Percentiles rank a stretch among this genome's conserved stretches.
Evolutionary conservation across 2,329 filamentous ascomycete species (phyloP).

Genomic region (Canariomyces notabilis): DNA sequence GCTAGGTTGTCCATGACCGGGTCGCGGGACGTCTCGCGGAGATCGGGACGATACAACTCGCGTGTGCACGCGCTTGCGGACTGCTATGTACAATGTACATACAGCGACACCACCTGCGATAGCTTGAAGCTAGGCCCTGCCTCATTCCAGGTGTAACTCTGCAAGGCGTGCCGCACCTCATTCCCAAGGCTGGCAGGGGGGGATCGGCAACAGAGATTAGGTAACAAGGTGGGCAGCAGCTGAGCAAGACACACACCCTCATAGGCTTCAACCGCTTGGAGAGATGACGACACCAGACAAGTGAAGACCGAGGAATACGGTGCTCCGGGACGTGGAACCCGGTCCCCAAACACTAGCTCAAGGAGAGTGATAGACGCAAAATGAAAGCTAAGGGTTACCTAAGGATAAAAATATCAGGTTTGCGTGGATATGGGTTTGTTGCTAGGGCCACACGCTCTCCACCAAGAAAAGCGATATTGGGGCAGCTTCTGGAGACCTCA

Average conservation of each 20-base stretch:
- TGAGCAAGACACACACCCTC: not conserved
- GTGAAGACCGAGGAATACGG: conserved; percentile 10
- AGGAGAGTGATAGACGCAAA: not conserved
- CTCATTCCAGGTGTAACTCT: conserved; percentile 20
- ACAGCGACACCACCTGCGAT: conserved; percentile 12
- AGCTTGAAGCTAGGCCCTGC: conserved; percentile 16
- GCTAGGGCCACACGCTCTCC: not conserved
- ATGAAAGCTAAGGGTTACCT: not conserved
- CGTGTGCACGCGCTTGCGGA: conserved; percentile 8
- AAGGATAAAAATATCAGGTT: conserved; percentile 13
- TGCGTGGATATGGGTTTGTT: too few relatives aligned
- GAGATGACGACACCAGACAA: not conserved
- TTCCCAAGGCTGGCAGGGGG: conserved; percentile 6
- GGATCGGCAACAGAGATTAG: conserved; percentile 18
- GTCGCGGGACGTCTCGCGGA: conserved; percentile 1
- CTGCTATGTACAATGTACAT: too few relatives aligned
- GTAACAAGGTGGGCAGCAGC: not conserved
- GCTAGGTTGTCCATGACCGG: conserved; percentile 1
- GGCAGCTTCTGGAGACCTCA: not conserved
- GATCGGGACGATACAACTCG: conserved; percentile 4
- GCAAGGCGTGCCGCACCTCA: not conserved
- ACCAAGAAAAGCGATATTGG: not conserved
- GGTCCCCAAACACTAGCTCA: not conserved
- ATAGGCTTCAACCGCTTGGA: not conserved
- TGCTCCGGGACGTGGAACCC: not conserved